Base-by-base conservation (phyloP, 129 eudicot species). In the Flaveria ramosissima region DNA sequence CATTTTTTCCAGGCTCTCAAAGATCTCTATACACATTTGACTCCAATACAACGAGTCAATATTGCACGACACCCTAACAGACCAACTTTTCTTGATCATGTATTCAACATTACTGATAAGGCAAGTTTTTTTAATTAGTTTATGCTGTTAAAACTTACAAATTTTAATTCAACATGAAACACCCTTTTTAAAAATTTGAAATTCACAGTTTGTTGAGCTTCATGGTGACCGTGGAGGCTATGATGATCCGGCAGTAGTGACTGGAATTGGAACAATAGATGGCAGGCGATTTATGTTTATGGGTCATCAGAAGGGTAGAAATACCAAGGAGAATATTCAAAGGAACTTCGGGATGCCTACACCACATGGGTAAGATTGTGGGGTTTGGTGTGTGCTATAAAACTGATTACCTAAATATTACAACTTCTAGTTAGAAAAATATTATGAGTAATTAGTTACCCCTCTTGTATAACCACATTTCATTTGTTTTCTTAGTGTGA, bases 291-390 rank as follows among this genome's bases (percentile, higher is more conserved):
- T 88, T 78, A 90, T 93, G 96, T 90, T 93, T 86, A 90, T 90
- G 55, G 97, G 96, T 67, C 96, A 93, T 65, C 98, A 93, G 56
- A 93, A 93, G 73, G 98, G 98, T 19, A 84, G 98, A 82, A 90
- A 93, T 78, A 88, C 97, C 47, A 93, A 93, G 82, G 98, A 93
- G 77, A 90, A 90, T 73, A 93, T 93, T 62, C 79, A 81, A 57
- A 87, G 98, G 14, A 93, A 93, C 90, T 93, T 93, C 75, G 98
- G 97, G 56, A 93, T 93, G 98, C 97, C 98, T 83, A 93, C 98
- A 76, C 97, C 98, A 64, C 98, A 93, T 81, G 98, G 98, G 98
- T 92, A 84, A 65, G 86, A 48, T 70, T 62, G 2, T 62, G 43
- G 68, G 66, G 45, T 62, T 62, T 30, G 68, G 20, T 15, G 10